Base-by-base conservation (phyloP, 2,329 filamentous ascomycete genomes). In the Rutstroemia sp. region DNA sequence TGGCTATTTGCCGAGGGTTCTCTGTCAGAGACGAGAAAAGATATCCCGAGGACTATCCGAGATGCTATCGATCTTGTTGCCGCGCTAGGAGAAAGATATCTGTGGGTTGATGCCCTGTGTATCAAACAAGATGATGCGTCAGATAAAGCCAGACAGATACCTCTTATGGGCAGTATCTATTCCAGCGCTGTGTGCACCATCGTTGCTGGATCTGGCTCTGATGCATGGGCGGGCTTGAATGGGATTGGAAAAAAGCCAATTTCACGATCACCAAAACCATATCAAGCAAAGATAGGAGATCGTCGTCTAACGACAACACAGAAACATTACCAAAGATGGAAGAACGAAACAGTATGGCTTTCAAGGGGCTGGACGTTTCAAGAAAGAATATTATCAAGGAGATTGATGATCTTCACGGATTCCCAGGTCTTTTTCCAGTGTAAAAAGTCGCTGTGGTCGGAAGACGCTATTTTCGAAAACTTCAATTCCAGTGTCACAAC, bases 1-100 rank as follows among this genome's bases (percentile, higher is more conserved):
- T 51, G 48, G 48, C 21, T 51, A 9, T 51, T n/a, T 27, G 9
- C 34, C 2, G 38, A 51, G 21, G 38, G 19, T 14, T 51, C 46
- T 16, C 38, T 51, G 17, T 46, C 40, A 3, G 17, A 51, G 8
- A 12, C 14, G 14, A 10, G 44, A 55, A 7, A 50, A 58, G 36
- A 51, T 54, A 30, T 34, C 34, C 51, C 60, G 9, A 50, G 23
- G 45, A 56, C 46, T 1, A 49, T 68, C 45, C 48, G 53, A 8
- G 50, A 58, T 14, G 60, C 63, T 23, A 63, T 65, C 3, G 48
- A 58, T 9, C 58, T 66, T 14, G 54, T 64, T n/a, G 60, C 53
- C 21, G 27, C 57, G 1, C 54, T 66, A 44, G 62, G 59, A 47
- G 47, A 60, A 47, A 51, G 53, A 25, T 64, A 63, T 45, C 36